Conservation (phyloP, 495 filamentous ascomycete species). For the Neurospora africana region DNA sequence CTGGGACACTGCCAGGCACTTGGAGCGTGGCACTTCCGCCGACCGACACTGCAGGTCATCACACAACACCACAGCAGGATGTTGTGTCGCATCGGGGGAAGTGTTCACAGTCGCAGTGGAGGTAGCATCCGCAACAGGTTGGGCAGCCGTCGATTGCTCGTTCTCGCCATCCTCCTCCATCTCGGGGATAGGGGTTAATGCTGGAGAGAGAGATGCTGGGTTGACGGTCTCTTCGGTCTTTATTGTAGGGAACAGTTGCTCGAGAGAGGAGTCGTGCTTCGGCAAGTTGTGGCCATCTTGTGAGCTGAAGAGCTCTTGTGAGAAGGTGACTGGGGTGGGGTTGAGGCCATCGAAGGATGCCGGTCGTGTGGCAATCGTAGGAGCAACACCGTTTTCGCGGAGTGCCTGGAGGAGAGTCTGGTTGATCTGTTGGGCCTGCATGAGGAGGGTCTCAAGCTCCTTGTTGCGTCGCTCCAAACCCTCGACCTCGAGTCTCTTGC, state of each 20-base stretch:
- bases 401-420: slow-evolving; percentile 55
- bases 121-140: slow-evolving; percentile 16
- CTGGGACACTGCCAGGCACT: slow-evolving; percentile 48
- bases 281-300: slow-evolving; percentile 23
- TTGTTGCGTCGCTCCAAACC: slow-evolving; percentile 69
- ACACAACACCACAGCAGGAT: slow-evolving; percentile 99
- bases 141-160: slow-evolving; percentile 10
- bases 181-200: slow-evolving; percentile 37
- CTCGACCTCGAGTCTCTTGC: slow-evolving; percentile 91
- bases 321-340: slow-evolving; percentile 39
- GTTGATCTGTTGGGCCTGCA: slow-evolving; percentile 55
- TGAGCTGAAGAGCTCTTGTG: slow-evolving; percentile 40
- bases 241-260: slow-evolving; percentile 28
- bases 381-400: slow-evolving; percentile 42
- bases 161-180: slow-evolving; percentile 9
- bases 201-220: slow-evolving; percentile 43
- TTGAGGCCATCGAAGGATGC: slow-evolving; percentile 24
- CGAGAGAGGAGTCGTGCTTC: slow-evolving; percentile 16
- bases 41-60: slow-evolving; percentile 98
- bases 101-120: slow-evolving; percentile 32
- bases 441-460: slow-evolving; percentile 55
- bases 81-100: slow-evolving; percentile 94
- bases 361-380: slow-evolving; percentile 8
- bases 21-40: slow-evolving; percentile 42
- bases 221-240: slow-evolving; percentile 38